Evolutionary conservation across 495 filamentous ascomycete genomes (phyloP).

Genomic region (Arthonia radiata): DNA sequence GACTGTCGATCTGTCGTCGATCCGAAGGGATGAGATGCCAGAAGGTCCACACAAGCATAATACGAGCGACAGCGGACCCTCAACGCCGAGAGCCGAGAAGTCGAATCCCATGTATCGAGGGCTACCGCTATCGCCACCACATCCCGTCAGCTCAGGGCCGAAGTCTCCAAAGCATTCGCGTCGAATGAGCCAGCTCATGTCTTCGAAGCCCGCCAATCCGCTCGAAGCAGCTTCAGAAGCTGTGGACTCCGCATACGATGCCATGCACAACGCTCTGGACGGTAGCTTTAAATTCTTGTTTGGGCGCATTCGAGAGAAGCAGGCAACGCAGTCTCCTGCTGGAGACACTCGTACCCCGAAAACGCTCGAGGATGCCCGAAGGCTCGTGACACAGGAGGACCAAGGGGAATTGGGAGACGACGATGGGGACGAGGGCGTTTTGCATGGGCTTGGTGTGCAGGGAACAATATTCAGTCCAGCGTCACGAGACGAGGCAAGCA

Average conservation of each 20-base stretch:
- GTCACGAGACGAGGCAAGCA: conserved; percentile 3
- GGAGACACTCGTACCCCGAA: conserved; percentile 34
- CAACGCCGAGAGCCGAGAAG: conserved; percentile 27
- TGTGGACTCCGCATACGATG: conserved; percentile 66
- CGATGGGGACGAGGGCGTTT: conserved; percentile 4
- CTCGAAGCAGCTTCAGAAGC: conserved; percentile 64
- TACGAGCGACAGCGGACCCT: conserved; percentile 22
- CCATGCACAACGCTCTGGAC: conserved; percentile 64
- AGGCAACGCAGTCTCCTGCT: conserved; percentile 11
- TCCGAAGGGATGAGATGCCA: conserved; percentile 55
- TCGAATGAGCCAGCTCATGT: conserved; percentile 59
- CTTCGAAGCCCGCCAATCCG: conserved; percentile 51
- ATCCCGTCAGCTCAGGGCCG: conserved; percentile 11
- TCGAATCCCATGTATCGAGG: conserved; percentile 17
- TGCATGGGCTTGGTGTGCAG: no score
- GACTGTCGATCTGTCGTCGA: conserved; percentile 78
- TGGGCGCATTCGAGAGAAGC: conserved; percentile 53
- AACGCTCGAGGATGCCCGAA: conserved; percentile 77
- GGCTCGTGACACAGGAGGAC: conserved; percentile 33
- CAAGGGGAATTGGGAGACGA: conserved; percentile 5
- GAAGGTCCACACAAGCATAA: conserved; percentile 35
- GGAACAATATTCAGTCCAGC: no score
- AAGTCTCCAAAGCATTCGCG: conserved; percentile 25
- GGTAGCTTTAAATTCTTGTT: conserved; percentile 86
- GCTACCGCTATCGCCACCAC: conserved; percentile 4